Evolutionary conservation across 768 basidiomycete genomes (phyloP), one percentile per base, ranked within the genome.

Genomic region (Pisolithus tinctorius): DNA sequence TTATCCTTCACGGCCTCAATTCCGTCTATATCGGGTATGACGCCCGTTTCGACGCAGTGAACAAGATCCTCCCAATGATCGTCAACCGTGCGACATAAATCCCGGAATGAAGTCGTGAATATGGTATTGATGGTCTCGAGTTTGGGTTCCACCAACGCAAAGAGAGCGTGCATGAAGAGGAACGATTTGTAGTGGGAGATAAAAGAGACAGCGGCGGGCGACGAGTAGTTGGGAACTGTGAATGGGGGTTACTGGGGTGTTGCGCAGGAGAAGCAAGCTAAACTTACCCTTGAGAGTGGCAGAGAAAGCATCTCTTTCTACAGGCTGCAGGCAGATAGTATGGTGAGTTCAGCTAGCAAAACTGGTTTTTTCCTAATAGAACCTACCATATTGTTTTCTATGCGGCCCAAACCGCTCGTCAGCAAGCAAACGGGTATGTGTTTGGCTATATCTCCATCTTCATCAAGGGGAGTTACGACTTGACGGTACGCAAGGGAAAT

Each of bases 121-220:
- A 62, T 56, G 1, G 56, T 54, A 8, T 58, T 57, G 45, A 64
- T 57, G 14, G 55, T 41, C 36, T 54, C 57, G 8, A 63, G 40
- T 34, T 52, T 44, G 8, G 58, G 59, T 51, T 63, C 57, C 14
- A 57, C 51, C 31, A 61, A 47, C 4, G 58, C 56, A 13, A 61
- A 65, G 4, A 64, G 45, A 3, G 45, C 60, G 43, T 61, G 64
- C 48, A 55, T 51, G 31, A 60, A 60, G 9, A 64, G 52, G 48
- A 57, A 66, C 2, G 63, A 57, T 23, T 49, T 56, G 38, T 63
- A 61, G 43, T 58, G 49, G n/a, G 46, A 3, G 14, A 62, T 60
- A 17, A 55, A 58, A 6, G 58, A 64, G n/a, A 52, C 55, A 0
- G 23, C 60, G 16, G 58, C 4, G 13, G 55, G 60, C 10, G 56